These are phyloP conservation scores for Kwoniella bestiolae DNA, from an alignment of 768 basidiomycete species.

Conservation along the genomic window DNA sequence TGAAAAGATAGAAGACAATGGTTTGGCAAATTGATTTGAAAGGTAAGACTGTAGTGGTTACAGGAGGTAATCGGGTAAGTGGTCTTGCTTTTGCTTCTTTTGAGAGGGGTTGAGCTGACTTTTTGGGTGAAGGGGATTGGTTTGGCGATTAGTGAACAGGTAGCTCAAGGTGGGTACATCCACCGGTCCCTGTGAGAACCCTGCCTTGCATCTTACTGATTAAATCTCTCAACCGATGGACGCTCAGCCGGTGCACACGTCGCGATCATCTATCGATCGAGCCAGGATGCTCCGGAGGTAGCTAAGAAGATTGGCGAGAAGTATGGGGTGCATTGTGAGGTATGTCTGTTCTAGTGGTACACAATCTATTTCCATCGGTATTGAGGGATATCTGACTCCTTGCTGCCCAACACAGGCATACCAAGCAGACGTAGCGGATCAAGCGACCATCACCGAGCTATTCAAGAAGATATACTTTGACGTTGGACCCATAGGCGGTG, in stretches of 20 bases:
- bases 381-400: neutral
- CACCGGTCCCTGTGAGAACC: too few species aligned
- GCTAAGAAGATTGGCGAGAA: slow-evolving; percentile 50
- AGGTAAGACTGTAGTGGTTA: slow-evolving; percentile 45
- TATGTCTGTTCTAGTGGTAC: slow-evolving; percentile 15
- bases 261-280: slow-evolving; percentile 48
- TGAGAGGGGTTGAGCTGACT: too few species aligned
- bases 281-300: slow-evolving; percentile 42
- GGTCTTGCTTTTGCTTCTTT: too few species aligned
- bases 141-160: slow-evolving; percentile 35
- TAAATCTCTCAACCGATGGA: neutral
- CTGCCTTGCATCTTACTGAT: too few species aligned
- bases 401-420: slow-evolving; percentile 38
- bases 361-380: too few species aligned
- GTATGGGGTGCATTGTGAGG: slow-evolving; percentile 45
- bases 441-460: slow-evolving; percentile 36
- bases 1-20: slow-evolving; percentile 24
- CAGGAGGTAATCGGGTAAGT: slow-evolving; percentile 46
- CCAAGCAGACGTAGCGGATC: slow-evolving; percentile 48
- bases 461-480: slow-evolving; percentile 47
- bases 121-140: slow-evolving; percentile 41
- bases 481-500: slow-evolving; percentile 51
- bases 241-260: slow-evolving; percentile 44
- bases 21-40: slow-evolving; percentile 48
- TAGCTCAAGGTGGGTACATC: slow-evolving; percentile 41